Base-by-base conservation (phyloP, 768 basidiomycete genomes). In the Lactifluus subvellereus region DNA sequence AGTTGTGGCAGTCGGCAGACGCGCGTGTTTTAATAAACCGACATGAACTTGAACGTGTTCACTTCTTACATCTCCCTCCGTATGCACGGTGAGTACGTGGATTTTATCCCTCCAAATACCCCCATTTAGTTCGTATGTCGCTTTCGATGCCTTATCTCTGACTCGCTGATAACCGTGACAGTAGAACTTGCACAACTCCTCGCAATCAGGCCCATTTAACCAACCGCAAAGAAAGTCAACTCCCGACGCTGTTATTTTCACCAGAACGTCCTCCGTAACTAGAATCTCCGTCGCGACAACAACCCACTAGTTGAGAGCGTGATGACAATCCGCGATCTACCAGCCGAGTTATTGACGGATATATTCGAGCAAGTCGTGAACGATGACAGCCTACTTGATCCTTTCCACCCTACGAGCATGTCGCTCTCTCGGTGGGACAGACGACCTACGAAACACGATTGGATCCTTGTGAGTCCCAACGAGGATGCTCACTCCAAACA, bases 351-450 rank as follows among this genome's bases (percentile, higher is more conserved):
- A 2, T 85, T 84, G 82, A 78, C 80, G 1, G 77, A 82, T 51
- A 87, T 91, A 7, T 90, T 91, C 69, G 80, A 86, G 68, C 77
- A 87, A 30, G 86, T 88, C 1, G 80, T 84, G 6, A 85, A 87
- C 56, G 87, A 89, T 68, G 84, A 87, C 66, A 75, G 82, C n/a
- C 78, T 89, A 38, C 83, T 87, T 65, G 81, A 82, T 66, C 79
- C 80, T 55, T 80, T 79, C 0, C 71, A 88, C 9, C 87, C 86
- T 7, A 86, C 83, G 0, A 75, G 77, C 55, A 80, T 88, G 79
- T 80, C 84, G 11, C 80, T 81, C 65, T 84, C 83, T 0, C 80
- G 82, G 32, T 91, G 89, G 89, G 82, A 77, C 71, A 83, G 79
- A 66, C 77, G 54, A 37, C 42, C 78, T 13, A 69, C 78, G 3